Conservation (phyloP, 345 rosid genomes). For the Arabis hirsuta region DNA sequence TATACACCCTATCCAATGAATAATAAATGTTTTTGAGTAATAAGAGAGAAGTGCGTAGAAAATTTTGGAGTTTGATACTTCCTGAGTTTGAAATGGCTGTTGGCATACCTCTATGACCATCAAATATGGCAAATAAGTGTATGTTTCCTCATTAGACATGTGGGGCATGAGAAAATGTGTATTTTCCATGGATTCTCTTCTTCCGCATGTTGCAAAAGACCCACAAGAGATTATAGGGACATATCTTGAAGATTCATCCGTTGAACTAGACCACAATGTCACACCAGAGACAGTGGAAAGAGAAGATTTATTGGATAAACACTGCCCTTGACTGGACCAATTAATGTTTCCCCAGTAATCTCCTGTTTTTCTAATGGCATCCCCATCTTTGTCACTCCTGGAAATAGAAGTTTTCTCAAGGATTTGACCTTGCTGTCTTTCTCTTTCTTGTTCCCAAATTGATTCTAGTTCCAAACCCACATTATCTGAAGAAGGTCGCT, state of each 20-base stretch:
- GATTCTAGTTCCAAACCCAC: slow-evolving; percentile 61
- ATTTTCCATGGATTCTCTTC: slow-evolving; percentile 95
- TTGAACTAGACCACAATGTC: slow-evolving; percentile 52
- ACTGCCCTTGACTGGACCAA: slow-evolving; percentile 74
- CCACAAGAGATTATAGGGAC: slow-evolving; percentile 79
- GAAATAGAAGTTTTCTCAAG: slow-evolving; percentile 36
- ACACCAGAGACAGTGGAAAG: slow-evolving; percentile 43
- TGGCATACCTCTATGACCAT: slow-evolving; percentile 91
- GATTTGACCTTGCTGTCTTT: slow-evolving; percentile 43
- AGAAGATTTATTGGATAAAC: slow-evolving; percentile 51
- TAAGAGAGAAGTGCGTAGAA: not conserved
- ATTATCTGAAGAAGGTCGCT: slow-evolving; percentile 71
- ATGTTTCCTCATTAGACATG: slow-evolving; percentile 60
- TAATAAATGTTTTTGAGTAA: not conserved
- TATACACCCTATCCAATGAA: not conserved
- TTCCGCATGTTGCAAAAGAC: slow-evolving; percentile 89
- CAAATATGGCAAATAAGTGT: slow-evolving; percentile 84
- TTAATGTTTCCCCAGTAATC: slow-evolving; percentile 53
- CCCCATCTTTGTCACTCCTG: slow-evolving; percentile 37
- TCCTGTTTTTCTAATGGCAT: slow-evolving; percentile 34
- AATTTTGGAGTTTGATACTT: slow-evolving; percentile 13
- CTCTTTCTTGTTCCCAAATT: slow-evolving; percentile 53
- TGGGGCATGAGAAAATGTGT: slow-evolving; percentile 79
- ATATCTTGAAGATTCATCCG: slow-evolving; percentile 50
- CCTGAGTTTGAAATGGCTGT: slow-evolving; percentile 13